Base-by-base conservation (phyloP, 2,329 filamentous ascomycete genomes). In the Daldinia sp. region DNA sequence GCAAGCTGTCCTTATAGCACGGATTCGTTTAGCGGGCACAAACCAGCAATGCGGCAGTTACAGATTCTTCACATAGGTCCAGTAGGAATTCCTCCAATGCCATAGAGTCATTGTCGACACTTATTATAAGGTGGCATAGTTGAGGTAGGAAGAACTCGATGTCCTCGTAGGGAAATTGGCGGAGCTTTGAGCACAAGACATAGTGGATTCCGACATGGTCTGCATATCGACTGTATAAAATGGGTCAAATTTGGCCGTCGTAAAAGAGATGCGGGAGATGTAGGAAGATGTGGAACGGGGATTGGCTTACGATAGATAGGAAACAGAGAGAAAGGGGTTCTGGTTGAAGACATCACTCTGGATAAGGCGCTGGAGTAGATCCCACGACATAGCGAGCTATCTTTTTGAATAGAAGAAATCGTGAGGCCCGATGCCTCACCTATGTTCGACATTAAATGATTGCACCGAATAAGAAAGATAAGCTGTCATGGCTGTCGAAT, bases 341-440 rank as follows among this genome's bases (percentile, higher is more conserved):
- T 91, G 90, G 83, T 94, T 94, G 85, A 95, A 95, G 83, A 95
- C 91, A 84, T 95, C 92, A 82, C 90, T 93, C 85, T 94, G 91
- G 83, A 95, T 88, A 87, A 94, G 94, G 80, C 92, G 88, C 84
- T 92, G 90, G 77, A 95, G 86, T 82, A 95, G 84, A 83, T 94
- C 90, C 91, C 91, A 94, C 82, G 88, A 90, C 88, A 89, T 90
- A 82, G 78, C 77, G 73, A 77, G 71, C 69, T 66, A 50, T 61
- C 62, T 69, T 67, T 67, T 64, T 60, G 63, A 64, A 64, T 69
- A 68, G 58, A 70, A 67, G 64, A 59, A 61, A 71, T 69, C 71
- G 70, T 72, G 72, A 68, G 61, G 68, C 64, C 72, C 72, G 73
- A 71, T 73, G 70, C 68, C 67, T 76, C 73, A 75, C 71, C 72